Conservation (phyloP, 83 land plant genomes). For the Diphasiastrum complanatum region DNA sequence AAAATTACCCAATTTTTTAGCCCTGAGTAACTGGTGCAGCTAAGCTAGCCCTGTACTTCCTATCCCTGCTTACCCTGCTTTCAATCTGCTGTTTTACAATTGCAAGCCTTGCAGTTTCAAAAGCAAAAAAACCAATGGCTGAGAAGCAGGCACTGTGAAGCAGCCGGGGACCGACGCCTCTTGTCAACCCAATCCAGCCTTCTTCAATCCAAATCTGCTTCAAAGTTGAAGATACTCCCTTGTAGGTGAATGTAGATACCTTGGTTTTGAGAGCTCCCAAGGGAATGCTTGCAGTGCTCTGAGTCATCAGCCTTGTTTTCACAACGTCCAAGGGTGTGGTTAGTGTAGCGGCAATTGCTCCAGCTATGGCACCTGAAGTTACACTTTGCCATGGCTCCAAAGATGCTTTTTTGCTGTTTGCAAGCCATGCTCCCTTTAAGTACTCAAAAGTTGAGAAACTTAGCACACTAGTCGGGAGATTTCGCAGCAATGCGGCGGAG, state of each 20-base stretch:
- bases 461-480: slow-evolving; percentile 74
- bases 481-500: slow-evolving; percentile 70
- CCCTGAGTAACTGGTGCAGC: too few relatives aligned
- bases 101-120: slow-evolving; percentile 69
- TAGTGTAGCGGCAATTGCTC: slow-evolving; percentile 71
- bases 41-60: too few relatives aligned
- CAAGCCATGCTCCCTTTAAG: slow-evolving; percentile 61
- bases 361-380: slow-evolving; percentile 78
- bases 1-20: too few relatives aligned
- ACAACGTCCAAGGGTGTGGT: slow-evolving; percentile 91
- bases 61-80: too few relatives aligned
- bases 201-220: slow-evolving; percentile 67
- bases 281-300: slow-evolving; percentile 19
- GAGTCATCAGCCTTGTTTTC: slow-evolving; percentile 89
- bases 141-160: slow-evolving; percentile 87
- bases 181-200: slow-evolving; percentile 73
- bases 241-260: slow-evolving; percentile 35
- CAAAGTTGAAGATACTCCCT: slow-evolving; percentile 49
- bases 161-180: slow-evolving; percentile 80
- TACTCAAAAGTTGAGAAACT: slow-evolving; percentile 90
- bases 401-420: slow-evolving; percentile 17
- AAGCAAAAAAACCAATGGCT: slow-evolving; percentile 83
- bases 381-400: slow-evolving; percentile 75
- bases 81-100: slow-evolving; percentile 48
- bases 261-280: slow-evolving; percentile 17